Percentiles rank a stretch among this genome's conserved stretches.
phyloP scores from a whole-genome alignment of 352 stramenopile genomes.

The Globisporangium takayamanum region DNA sequence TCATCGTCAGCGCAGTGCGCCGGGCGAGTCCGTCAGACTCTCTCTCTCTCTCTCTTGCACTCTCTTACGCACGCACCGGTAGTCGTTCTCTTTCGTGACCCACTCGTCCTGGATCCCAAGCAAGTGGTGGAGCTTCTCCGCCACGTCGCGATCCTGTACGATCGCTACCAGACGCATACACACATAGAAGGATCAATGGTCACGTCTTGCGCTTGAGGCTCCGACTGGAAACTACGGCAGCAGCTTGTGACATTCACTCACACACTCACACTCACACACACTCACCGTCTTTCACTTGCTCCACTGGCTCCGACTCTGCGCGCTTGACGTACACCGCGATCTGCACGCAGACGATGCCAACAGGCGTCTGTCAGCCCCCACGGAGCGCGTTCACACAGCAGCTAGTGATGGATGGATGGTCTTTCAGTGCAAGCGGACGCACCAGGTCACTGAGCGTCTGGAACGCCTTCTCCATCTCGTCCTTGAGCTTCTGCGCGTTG shows the following conservation, averaged over 20 bases:
- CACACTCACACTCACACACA: not conserved
- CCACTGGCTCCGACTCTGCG: conserved; percentile 23
- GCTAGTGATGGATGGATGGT: too few species aligned
- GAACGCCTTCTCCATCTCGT: conserved; percentile 49
- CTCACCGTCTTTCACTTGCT: conserved; percentile 56
- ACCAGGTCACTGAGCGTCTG: conserved; percentile 24
- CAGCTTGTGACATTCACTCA: not conserved
- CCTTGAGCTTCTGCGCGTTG: conserved; percentile 39
- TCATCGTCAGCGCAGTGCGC: not conserved
- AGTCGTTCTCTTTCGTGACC: conserved; percentile 84
- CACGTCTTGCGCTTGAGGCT: too few species aligned
- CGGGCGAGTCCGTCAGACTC: too few species aligned
- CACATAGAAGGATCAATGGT: not conserved
- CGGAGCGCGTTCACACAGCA: not conserved
- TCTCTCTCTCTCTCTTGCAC: not conserved
- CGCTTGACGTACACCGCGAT: conserved; percentile 34
- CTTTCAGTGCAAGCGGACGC: not conserved
- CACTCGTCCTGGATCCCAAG: conserved; percentile 66
- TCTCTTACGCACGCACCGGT: conserved; percentile 31
- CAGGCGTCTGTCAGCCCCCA: not conserved
- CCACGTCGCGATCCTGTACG: conserved; percentile 48
- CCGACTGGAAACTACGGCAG: too few species aligned
- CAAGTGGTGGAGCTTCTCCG: conserved; percentile 38
- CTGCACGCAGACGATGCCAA: conserved; percentile 11
- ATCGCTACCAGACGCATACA: conserved; percentile 27